Conservation (phyloP, 306 rosid genomes). For the Hippophae rhamnoides region DNA sequence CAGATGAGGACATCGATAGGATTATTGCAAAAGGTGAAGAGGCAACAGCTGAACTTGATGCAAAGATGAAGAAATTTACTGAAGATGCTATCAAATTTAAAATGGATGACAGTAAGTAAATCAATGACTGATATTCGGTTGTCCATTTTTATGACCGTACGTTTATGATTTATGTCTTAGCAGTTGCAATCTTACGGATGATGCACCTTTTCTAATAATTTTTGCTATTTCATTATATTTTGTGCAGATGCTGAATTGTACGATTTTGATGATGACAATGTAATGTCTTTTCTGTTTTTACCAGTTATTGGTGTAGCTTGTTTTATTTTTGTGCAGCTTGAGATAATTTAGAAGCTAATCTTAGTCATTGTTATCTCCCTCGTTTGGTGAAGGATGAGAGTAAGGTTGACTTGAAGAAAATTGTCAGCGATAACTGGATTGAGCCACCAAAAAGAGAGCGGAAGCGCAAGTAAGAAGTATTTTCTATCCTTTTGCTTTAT, state of each 20-base stretch:
- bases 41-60: conserved; percentile 98
- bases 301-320: not conserved
- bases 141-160: not conserved
- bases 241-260: conserved; percentile 87
- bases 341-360: conserved; percentile 5
- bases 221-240: conserved; percentile 3
- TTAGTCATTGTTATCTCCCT: not conserved
- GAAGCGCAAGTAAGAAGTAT: conserved; percentile 68
- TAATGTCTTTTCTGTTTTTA: conserved; percentile 12
- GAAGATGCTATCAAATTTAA: conserved; percentile 98
- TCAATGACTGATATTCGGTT: not conserved
- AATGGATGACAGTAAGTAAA: conserved; percentile 89
- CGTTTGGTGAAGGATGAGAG: conserved; percentile 58
- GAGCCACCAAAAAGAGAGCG: conserved; percentile 98
- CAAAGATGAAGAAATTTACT: conserved; percentile 95
- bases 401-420: conserved; percentile 87
- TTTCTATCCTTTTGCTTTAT: conserved; percentile 1
- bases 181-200: too few relatives aligned
- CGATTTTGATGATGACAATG: conserved; percentile 96
- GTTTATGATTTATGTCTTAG: conserved; percentile 1
- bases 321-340: not conserved
- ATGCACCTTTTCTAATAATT: conserved; percentile 20
- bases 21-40: conserved; percentile 97
- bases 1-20: conserved; percentile 95
- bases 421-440: conserved; percentile 90